Evolutionary conservation across 2,329 filamentous ascomycete genomes (phyloP), one percentile per base, ranked within the genome.

Genomic region (Trichoderma afroharzianum): DNA sequence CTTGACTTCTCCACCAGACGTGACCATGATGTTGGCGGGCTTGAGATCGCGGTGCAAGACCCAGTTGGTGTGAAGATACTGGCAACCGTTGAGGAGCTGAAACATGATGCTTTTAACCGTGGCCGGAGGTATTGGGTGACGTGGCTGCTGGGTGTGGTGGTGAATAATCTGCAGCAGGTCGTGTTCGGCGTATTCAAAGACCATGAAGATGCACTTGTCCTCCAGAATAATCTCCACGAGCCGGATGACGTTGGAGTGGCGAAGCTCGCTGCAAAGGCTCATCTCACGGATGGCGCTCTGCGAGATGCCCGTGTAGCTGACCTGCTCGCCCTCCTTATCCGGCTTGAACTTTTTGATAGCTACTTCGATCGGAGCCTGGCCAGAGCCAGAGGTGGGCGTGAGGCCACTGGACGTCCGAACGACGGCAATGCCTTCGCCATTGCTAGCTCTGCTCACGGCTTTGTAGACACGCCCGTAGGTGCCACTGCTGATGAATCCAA

Each of bases 271-370:
- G 82, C 96, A 99, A 0, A 99, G 86, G 18, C 95, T 94, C 94
- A 99, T 99, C 82, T 99, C 96, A 68, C 96, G 93, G 75, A 98
- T 93, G 5, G 96, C 96, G 15, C 95, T 98, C 81, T 99, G 96
- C 0, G 96, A 98, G 75, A 99, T 97, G 73, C 96, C 96, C 0
- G 96, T 98, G 82, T 99, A 99, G 77, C 97, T 93, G 61, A 98
- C 85, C 77, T 92, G 89, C 81, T 99, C 96, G 71, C 96, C 96
- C 83, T 99, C 96, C 84, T 98, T 99, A 82, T 99, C 96, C 8
- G 95, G 95, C 85, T 98, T 98, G 88, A 98, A 97, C 88, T 99
- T 99, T 81, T 99, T 99, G 85, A 99, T 99, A 76, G 96, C 96
- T 79, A 97, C 98, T 78, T 97, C 94, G 74, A 66, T 59, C 33